A percentile compares a stretch with the other conserved stretches of the same genome.
Evolutionary conservation across 2,329 filamentous ascomycete species (phyloP).

Genomic region (Bretziella fagacearum): DNA sequence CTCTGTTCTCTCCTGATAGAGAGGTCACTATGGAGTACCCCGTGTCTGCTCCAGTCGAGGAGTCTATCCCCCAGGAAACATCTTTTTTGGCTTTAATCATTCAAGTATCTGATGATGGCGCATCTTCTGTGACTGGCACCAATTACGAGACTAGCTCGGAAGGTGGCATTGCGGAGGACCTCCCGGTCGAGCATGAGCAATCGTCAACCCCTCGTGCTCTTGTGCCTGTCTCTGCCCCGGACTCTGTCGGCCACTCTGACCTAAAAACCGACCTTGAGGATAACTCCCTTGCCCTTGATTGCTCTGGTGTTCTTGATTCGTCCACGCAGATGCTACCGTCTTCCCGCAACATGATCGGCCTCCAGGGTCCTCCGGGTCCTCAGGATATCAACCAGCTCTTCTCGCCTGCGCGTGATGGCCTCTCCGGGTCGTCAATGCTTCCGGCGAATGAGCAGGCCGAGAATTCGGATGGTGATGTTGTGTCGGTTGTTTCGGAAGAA

Average conservation of each 20-base stretch:
- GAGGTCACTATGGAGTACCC: background rate
- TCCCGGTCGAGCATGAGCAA: background rate
- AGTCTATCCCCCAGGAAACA: background rate
- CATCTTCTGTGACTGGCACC: background rate
- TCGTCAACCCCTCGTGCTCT: constrained; percentile 6
- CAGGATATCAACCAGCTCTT: background rate
- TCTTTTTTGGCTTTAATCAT: background rate
- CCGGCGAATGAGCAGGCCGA: background rate
- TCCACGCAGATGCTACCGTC: background rate
- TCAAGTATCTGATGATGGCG: background rate
- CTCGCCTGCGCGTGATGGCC: background rate
- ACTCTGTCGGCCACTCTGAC: constrained; percentile 4
- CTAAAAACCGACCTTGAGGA: constrained; percentile 7
- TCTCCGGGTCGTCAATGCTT: background rate
- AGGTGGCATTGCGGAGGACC: background rate
- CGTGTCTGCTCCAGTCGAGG: background rate
- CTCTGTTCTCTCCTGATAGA: background rate
- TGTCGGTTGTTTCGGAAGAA: background rate
- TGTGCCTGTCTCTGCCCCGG: background rate
- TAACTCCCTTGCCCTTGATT: background rate
- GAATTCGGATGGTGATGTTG: constrained; percentile 4
- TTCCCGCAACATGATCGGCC: background rate
- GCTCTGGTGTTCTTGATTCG: background rate
- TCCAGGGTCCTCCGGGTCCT: background rate
- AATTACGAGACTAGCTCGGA: constrained; percentile 10